Evolutionary conservation across 306 rosid species (phyloP).

Genomic region (Ceratonia siliqua): DNA sequence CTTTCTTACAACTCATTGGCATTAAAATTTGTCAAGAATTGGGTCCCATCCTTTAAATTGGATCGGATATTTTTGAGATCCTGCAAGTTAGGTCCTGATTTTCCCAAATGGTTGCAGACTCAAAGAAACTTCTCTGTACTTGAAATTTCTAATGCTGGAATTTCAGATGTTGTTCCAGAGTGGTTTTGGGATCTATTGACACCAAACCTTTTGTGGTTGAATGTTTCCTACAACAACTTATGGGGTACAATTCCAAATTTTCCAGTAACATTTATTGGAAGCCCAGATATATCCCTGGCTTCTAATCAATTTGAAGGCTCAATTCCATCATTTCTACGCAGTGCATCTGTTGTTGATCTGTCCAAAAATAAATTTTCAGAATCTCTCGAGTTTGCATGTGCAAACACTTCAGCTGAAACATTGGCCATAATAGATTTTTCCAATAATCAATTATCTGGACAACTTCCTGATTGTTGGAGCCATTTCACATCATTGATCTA

Average conservation of each 20-base stretch:
- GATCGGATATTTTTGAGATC: neutral
- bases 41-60: conserved; percentile 15
- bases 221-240: conserved; percentile 18
- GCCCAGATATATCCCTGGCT: neutral
- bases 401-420: no score
- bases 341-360: neutral
- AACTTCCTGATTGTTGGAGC: neutral
- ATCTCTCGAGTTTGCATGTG: neutral
- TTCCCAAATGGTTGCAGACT: conserved; percentile 19
- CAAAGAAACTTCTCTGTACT: neutral
- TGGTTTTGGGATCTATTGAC: conserved; percentile 19
- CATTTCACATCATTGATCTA: neutral
- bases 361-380: neutral
- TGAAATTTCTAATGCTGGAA: neutral
- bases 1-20: neutral
- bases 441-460: neutral
- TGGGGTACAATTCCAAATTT: conserved; percentile 10
- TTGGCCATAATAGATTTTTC: neutral
- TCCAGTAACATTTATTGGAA: neutral
- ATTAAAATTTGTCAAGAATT: neutral
- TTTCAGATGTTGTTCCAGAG: conserved; percentile 1
- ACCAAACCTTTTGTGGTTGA: no score
- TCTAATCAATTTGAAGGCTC: conserved; percentile 1
- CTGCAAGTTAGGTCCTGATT: conserved; percentile 7
- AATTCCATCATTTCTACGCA: conserved; percentile 8